Conservation (phyloP, 2,329 filamentous ascomycete species). For the Didymellaceae sp. region DNA sequence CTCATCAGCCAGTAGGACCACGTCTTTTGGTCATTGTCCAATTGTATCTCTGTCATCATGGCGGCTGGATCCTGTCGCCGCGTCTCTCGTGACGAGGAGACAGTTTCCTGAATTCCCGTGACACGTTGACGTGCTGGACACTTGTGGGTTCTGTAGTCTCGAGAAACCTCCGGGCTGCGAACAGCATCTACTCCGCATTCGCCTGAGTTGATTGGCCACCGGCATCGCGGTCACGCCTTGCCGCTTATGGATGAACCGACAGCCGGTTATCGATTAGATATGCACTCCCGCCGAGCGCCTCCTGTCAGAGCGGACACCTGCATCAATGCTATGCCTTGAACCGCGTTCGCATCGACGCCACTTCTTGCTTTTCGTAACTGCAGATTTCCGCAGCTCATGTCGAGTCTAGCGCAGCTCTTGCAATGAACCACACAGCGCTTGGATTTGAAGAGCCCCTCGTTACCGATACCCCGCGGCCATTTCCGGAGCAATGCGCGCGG, state of each 20-base stretch:
- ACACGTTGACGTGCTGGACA: slow-evolving; percentile 10
- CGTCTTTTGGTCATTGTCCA: slow-evolving; percentile 19
- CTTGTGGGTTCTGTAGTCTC: neutral
- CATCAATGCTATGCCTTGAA: slow-evolving; percentile 33
- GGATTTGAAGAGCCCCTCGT: slow-evolving; percentile 44
- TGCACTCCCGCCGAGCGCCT: slow-evolving; percentile 28
- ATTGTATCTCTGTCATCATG: slow-evolving; percentile 10
- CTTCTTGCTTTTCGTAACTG: slow-evolving; percentile 20
- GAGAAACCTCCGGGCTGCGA: neutral
- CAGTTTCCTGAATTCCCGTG: neutral
- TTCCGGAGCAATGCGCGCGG: slow-evolving; percentile 54
- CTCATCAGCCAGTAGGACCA: slow-evolving; percentile 11
- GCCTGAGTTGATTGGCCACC: slow-evolving; percentile 16
- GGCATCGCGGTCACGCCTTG: slow-evolving; percentile 15
- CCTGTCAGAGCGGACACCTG: slow-evolving; percentile 22
- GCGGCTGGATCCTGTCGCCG: slow-evolving; percentile 12
- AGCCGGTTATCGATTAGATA: slow-evolving; percentile 18
- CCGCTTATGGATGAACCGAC: slow-evolving; percentile 23
- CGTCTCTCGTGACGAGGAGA: slow-evolving; percentile 12
- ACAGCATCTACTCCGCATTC: neutral
- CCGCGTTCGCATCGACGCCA: slow-evolving; percentile 26
- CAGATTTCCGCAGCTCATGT: slow-evolving; percentile 39
- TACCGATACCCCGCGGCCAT: slow-evolving; percentile 55
- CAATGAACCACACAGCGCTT: slow-evolving; percentile 44
- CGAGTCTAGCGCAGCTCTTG: slow-evolving; percentile 39